These are phyloP conservation scores for Rutstroemia sp. DNA, from an alignment of 2,329 filamentous ascomycete genomes.

Conservation along the genomic window DNA sequence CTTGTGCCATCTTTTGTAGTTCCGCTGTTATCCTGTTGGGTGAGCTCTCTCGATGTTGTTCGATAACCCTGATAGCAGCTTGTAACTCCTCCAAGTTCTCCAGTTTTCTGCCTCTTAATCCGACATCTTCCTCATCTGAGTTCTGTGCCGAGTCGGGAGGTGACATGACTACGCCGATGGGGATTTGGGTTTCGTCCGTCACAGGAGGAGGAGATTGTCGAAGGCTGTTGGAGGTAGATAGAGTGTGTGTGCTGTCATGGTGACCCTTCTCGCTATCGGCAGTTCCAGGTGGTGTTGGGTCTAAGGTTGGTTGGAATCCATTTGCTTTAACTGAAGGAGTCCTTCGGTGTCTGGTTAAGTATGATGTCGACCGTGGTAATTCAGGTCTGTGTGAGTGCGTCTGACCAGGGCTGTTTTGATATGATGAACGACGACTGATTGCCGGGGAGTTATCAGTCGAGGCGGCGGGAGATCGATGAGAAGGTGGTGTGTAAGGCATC, in stretches of 20 bases:
- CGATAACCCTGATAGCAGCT: slow-evolving; percentile 74
- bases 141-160: slow-evolving; percentile 79
- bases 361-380: slow-evolving; percentile 58
- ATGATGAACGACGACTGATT: slow-evolving; percentile 51
- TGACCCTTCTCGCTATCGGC: slow-evolving; percentile 24
- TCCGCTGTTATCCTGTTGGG: slow-evolving; percentile 32
- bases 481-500: slow-evolving; percentile 87
- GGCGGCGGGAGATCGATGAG: slow-evolving; percentile 54
- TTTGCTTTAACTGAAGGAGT: slow-evolving; percentile 40
- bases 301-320: slow-evolving; percentile 26
- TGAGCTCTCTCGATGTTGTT: slow-evolving; percentile 54
- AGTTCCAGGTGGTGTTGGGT: slow-evolving; percentile 22
- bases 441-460: slow-evolving; percentile 50
- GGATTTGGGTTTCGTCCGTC: slow-evolving; percentile 64
- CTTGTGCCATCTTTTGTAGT: slow-evolving; percentile 18
- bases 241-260: slow-evolving; percentile 23
- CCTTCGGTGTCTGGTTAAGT: slow-evolving; percentile 56
- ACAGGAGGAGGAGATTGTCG: slow-evolving; percentile 80
- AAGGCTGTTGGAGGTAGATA: slow-evolving; percentile 49
- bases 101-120: slow-evolving; percentile 20
- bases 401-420: slow-evolving; percentile 35
- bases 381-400: slow-evolving; percentile 37
- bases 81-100: slow-evolving; percentile 53
- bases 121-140: slow-evolving; percentile 69
- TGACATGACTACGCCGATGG: slow-evolving; percentile 78